These are phyloP conservation scores for Fusarium aywerte DNA, from an alignment of 2,329 filamentous ascomycete species.

Conservation along the genomic window DNA sequence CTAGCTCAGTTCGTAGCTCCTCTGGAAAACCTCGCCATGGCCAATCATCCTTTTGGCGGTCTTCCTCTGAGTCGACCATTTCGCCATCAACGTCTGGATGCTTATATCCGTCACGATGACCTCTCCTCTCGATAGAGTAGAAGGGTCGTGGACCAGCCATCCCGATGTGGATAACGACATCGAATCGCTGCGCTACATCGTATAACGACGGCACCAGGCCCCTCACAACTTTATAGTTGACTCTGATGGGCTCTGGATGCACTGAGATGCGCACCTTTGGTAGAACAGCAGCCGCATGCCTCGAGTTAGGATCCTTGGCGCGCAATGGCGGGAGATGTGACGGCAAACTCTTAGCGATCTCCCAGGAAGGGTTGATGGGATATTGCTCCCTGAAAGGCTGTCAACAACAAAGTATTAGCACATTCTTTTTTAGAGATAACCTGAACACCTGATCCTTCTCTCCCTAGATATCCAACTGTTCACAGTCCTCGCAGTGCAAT, in stretches of 20 bases:
- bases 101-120: constrained; percentile 77
- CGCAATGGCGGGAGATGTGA: constrained; percentile 66
- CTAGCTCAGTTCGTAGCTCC: constrained; percentile 67
- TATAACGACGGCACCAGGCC: constrained; percentile 72
- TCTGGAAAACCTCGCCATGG: constrained; percentile 65
- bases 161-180: constrained; percentile 81
- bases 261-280: constrained; percentile 69
- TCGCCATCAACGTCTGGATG: constrained; percentile 76
- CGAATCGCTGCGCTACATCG: constrained; percentile 58
- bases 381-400: constrained; percentile 81
- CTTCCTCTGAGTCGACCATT: constrained; percentile 63
- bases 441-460: not conserved
- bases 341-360: constrained; percentile 78
- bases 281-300: constrained; percentile 47
- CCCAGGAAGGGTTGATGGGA: constrained; percentile 81
- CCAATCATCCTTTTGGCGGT: constrained; percentile 63
- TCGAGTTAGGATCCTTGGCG: constrained; percentile 53
- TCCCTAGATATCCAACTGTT: not conserved
- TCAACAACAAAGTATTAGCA: constrained; percentile 29
- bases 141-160: constrained; percentile 74
- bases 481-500: not conserved
- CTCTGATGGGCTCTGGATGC: constrained; percentile 74
- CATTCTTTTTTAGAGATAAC: not conserved
- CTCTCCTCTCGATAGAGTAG: constrained; percentile 78
- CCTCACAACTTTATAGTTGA: constrained; percentile 75